Conservation (phyloP, 331 rosid genomes). For the Quercus tomentella region DNA sequence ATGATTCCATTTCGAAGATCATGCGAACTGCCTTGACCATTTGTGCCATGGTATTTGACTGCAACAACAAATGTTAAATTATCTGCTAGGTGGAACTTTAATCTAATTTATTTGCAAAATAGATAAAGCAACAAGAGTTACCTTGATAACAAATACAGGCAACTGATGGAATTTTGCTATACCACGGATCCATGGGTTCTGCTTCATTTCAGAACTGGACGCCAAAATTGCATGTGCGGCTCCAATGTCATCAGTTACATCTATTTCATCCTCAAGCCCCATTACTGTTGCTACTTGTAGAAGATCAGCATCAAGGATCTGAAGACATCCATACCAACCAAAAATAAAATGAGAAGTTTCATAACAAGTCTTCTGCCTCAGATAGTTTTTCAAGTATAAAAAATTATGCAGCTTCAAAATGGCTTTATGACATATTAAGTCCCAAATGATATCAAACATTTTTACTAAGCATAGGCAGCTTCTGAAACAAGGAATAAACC, state of each 20-base stretch:
- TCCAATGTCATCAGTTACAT: slow-evolving; percentile 79
- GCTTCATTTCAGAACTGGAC: slow-evolving; percentile 69
- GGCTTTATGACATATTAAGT: background rate
- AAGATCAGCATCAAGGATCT: slow-evolving; percentile 90
- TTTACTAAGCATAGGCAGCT: slow-evolving; percentile 6
- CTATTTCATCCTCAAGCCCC: slow-evolving; percentile 84
- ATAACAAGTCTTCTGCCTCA: slow-evolving; percentile 1
- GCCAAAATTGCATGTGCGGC: slow-evolving; percentile 82
- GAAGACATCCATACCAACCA: slow-evolving; percentile 22
- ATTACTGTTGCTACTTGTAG: slow-evolving; percentile 84
- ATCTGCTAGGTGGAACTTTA: slow-evolving; percentile 3
- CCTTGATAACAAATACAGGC: slow-evolving; percentile 94
- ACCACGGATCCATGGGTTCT: slow-evolving; percentile 81
- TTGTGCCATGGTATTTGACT: slow-evolving; percentile 97
- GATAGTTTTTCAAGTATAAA: background rate
- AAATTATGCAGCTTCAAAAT: slow-evolving; percentile 3
- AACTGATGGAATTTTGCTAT: slow-evolving; percentile 87
- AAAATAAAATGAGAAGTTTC: background rate
- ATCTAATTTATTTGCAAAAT: background rate
- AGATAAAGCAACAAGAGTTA: slow-evolving; percentile 17
- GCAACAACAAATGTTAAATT: slow-evolving; percentile 30
- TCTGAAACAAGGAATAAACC: background rate
- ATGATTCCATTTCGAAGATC: slow-evolving; percentile 72
- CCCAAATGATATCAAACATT: background rate
- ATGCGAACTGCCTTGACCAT: slow-evolving; percentile 92